A percentile compares a stretch with the other conserved stretches of the same genome.
phyloP scores from a whole-genome alignment of 345 rosid genomes.

The Brassica juncea region DNA sequence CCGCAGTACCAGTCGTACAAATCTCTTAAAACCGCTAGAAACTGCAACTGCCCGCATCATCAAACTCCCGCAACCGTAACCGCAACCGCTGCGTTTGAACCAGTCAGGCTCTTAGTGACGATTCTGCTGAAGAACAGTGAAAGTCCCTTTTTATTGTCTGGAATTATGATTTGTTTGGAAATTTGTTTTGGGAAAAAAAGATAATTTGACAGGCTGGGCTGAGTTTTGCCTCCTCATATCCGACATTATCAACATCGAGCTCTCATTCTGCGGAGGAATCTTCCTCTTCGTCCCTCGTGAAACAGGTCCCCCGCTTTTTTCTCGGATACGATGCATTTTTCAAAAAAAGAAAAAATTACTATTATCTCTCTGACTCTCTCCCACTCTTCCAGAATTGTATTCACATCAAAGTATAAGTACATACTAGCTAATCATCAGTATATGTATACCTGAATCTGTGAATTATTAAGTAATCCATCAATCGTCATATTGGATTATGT shows the following conservation, averaged over 20 bases:
- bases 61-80: too few relatives aligned
- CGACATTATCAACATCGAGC: slow-evolving; percentile 30
- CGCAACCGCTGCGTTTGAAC: too few relatives aligned
- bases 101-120: too few relatives aligned
- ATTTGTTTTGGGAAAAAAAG: slow-evolving; percentile 11
- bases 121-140: background rate
- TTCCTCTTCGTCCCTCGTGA: slow-evolving; percentile 8
- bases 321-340: background rate
- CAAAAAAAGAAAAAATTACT: too few relatives aligned
- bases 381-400: background rate
- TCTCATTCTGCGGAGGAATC: slow-evolving; percentile 17
- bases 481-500: background rate
- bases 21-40: too few relatives aligned
- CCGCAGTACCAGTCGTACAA: too few relatives aligned
- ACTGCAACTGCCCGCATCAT: too few relatives aligned
- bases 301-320: background rate
- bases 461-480: background rate
- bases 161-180: background rate
- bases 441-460: background rate
- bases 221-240: slow-evolving; percentile 13
- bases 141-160: background rate
- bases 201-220: slow-evolving; percentile 28
- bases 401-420: background rate
- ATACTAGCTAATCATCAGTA: background rate
- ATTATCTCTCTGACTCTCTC: background rate